Conservation (phyloP, 2,329 filamentous ascomycete species). For the Claviceps sorghi region DNA sequence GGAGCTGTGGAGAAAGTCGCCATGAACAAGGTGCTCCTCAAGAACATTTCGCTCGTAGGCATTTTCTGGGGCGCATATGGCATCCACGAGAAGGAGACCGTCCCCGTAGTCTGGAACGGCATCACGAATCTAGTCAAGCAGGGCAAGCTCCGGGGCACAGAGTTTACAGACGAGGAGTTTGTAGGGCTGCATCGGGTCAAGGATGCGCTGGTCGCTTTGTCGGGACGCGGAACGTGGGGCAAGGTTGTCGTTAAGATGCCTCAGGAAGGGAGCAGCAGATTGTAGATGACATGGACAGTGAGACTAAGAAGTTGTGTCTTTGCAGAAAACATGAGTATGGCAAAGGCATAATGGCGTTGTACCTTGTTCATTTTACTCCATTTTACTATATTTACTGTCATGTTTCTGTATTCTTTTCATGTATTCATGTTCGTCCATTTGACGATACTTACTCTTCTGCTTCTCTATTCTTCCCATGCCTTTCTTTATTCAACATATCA, state of each 20-base stretch:
- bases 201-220: slow-evolving; percentile 61
- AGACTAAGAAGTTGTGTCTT: too few species aligned
- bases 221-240: slow-evolving; percentile 76
- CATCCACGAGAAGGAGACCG: slow-evolving; percentile 53
- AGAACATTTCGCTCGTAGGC: slow-evolving; percentile 83
- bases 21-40: slow-evolving; percentile 81
- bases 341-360: too few species aligned
- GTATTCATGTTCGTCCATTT: too few species aligned
- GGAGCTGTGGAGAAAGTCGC: slow-evolving; percentile 75
- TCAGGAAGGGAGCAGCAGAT: slow-evolving; percentile 45
- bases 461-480: too few species aligned
- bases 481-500: too few species aligned
- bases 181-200: slow-evolving; percentile 69
- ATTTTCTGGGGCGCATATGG: slow-evolving; percentile 85
- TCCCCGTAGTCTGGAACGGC: slow-evolving; percentile 65
- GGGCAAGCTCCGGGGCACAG: slow-evolving; percentile 69
- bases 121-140: slow-evolving; percentile 63
- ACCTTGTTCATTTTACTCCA: too few species aligned
- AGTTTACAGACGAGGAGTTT: slow-evolving; percentile 70
- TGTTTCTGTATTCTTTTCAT: too few species aligned
- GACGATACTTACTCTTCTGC: too few species aligned
- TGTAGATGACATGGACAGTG: too few species aligned
- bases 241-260: slow-evolving; percentile 86
- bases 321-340: too few species aligned
- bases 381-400: too few species aligned